These are phyloP conservation scores for Musa itinerans DNA, from an alignment of 176 grass and related monocot genomes.

Conservation along the genomic window DNA sequence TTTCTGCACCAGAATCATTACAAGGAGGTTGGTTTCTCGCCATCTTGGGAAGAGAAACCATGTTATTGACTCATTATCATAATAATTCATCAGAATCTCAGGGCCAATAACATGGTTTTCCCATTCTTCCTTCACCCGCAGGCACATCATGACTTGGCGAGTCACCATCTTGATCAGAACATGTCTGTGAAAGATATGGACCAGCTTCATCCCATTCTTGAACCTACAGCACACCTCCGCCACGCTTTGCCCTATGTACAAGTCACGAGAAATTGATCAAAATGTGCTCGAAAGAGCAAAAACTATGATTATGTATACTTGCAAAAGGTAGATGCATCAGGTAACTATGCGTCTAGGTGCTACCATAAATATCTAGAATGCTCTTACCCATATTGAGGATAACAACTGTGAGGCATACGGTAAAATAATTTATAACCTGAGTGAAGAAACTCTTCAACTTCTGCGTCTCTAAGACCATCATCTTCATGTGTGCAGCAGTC, in stretches of 20 bases:
- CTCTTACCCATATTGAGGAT: not conserved
- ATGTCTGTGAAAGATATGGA: constrained; percentile 35
- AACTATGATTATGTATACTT: no score
- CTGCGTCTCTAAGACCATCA: constrained; percentile 42
- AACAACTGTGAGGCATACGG: not conserved
- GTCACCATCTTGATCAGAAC: constrained; percentile 2
- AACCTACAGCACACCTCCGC: constrained; percentile 67
- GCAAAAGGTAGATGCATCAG: no score
- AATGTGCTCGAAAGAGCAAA: no score
- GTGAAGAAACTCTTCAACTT: constrained; percentile 82
- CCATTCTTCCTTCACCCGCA: constrained; percentile 46
- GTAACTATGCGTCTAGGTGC: no score
- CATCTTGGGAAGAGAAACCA: no score
- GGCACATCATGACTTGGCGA: constrained; percentile 21
- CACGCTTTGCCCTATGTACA: constrained; percentile 49
- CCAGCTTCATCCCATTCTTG: constrained; percentile 77
- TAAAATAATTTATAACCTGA: constrained; percentile 42
- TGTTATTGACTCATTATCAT: no score
- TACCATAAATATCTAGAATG: no score
- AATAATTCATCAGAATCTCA: not conserved
- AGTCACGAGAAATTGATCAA: not conserved
- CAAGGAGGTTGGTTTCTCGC: no score
- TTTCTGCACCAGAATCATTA: constrained; percentile 6
- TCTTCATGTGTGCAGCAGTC: constrained; percentile 35
- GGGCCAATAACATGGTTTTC: constrained; percentile 40